A percentile compares a stretch with the other conserved stretches of the same genome.
phyloP scores from a whole-genome alignment of 352 stramenopile species.

The Phytophthora syringae region DNA sequence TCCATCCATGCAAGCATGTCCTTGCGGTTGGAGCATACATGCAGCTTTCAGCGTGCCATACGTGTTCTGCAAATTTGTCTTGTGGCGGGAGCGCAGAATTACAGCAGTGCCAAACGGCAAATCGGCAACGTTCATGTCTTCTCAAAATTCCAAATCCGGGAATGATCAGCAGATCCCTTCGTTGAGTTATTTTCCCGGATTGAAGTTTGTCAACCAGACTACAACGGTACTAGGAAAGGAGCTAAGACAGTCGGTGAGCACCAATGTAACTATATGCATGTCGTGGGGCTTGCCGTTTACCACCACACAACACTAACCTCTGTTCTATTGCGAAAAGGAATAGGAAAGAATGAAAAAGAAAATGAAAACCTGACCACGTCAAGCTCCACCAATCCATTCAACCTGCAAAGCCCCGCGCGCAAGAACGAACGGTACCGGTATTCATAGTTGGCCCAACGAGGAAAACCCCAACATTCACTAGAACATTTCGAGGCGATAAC shows the following conservation, averaged over 20 bases:
- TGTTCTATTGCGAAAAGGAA: no score
- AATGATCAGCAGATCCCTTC: neutral
- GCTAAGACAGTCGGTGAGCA: no score
- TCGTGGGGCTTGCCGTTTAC: no score
- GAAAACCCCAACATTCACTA: neutral
- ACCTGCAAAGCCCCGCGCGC: no score
- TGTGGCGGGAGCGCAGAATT: neutral
- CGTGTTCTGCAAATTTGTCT: neutral
- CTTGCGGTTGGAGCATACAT: neutral
- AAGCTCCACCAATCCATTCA: no score
- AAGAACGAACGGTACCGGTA: neutral
- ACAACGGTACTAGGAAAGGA: no score
- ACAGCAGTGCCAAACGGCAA: neutral
- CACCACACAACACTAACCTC: no score
- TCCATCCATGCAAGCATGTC: neutral
- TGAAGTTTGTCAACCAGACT: neutral
- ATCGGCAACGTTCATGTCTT: neutral
- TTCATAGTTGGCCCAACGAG: neutral
- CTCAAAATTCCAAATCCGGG: neutral
- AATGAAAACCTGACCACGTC: no score
- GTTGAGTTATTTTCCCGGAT: neutral
- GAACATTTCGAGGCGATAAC: no score
- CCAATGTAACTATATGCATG: no score
- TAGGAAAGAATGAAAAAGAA: no score
- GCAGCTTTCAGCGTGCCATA: neutral